A percentile compares a stretch with the other conserved stretches of the same genome.
Evolutionary conservation across 192 early-diverging fungal species (phyloP).

Genomic region (Backusella tuberculispora): DNA sequence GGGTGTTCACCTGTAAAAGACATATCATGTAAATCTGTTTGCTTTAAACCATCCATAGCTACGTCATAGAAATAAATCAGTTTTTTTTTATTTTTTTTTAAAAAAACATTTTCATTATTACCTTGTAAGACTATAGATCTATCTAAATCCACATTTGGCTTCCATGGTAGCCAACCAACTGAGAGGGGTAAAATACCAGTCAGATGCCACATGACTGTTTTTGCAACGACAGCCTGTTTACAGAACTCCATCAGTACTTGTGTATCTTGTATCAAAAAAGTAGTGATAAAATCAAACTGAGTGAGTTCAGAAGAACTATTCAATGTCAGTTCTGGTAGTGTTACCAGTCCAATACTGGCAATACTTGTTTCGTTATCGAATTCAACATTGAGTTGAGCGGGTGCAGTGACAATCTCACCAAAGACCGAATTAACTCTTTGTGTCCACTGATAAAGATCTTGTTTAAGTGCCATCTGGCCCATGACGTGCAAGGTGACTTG

Average conservation of each 20-base stretch:
- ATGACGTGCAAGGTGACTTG: slow-evolving; percentile 28
- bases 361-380: neutral
- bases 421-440: neutral
- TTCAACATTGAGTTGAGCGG: neutral
- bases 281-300: slow-evolving; percentile 30
- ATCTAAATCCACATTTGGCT: neutral
- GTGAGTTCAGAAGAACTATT: neutral
- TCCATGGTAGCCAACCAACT: slow-evolving; percentile 22
- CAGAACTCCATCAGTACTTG: slow-evolving; percentile 27
- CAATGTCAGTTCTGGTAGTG: slow-evolving; percentile 16
- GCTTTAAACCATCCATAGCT: slow-evolving; percentile 43
- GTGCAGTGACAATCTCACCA: slow-evolving; percentile 12
- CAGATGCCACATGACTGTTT: slow-evolving; percentile 22
- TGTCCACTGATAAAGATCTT: neutral
- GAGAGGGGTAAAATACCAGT: slow-evolving; percentile 6
- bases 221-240: slow-evolving; percentile 23
- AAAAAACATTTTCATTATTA: neutral
- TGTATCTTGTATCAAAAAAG: slow-evolving; percentile 21
- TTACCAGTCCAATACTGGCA: slow-evolving; percentile 15
- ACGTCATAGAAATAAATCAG: neutral
- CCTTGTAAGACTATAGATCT: slow-evolving; percentile 21
- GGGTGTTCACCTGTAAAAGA: slow-evolving; percentile 32
- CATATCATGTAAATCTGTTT: slow-evolving; percentile 27
- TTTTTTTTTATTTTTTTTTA: neutral
- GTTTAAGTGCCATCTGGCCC: slow-evolving; percentile 10